A percentile compares a stretch with the other conserved stretches of the same genome.
phyloP scores from a whole-genome alignment of 345 rosid species.

The Populus tremula region DNA sequence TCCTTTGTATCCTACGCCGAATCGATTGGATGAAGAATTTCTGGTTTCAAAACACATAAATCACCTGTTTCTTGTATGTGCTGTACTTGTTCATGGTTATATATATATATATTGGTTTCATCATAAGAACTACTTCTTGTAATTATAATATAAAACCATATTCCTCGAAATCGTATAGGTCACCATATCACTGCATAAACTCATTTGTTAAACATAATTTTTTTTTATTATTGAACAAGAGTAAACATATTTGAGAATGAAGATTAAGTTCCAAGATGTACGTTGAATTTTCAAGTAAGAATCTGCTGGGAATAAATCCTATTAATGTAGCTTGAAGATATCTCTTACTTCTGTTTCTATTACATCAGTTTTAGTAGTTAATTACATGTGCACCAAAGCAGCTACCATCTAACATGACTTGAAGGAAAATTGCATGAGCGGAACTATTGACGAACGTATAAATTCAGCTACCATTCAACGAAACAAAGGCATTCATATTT shows the following conservation, averaged over 20 bases:
- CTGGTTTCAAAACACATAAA: background rate
- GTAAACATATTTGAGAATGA: background rate
- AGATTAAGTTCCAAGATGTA: background rate
- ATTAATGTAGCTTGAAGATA: too few relatives aligned
- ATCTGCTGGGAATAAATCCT: background rate
- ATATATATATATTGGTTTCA: background rate
- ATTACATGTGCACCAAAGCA: background rate
- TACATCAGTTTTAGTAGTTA: background rate
- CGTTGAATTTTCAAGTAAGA: background rate
- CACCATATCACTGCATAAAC: background rate
- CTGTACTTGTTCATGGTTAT: background rate
- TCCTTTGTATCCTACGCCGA: too few relatives aligned
- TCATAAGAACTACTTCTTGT: background rate
- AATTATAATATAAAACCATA: too few relatives aligned
- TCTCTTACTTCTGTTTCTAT: background rate
- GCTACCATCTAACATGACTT: background rate
- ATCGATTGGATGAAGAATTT: too few relatives aligned
- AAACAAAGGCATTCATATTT: background rate
- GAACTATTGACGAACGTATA: background rate
- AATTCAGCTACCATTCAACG: constrained; percentile 13
- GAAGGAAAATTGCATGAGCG: background rate
- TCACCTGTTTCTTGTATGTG: background rate
- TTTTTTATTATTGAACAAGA: background rate
- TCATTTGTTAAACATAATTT: background rate
- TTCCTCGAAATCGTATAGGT: too few relatives aligned